Base-by-base conservation (phyloP, 1,284 basidiomycete genomes). In the Apiotrichum veenhuisii region DNA sequence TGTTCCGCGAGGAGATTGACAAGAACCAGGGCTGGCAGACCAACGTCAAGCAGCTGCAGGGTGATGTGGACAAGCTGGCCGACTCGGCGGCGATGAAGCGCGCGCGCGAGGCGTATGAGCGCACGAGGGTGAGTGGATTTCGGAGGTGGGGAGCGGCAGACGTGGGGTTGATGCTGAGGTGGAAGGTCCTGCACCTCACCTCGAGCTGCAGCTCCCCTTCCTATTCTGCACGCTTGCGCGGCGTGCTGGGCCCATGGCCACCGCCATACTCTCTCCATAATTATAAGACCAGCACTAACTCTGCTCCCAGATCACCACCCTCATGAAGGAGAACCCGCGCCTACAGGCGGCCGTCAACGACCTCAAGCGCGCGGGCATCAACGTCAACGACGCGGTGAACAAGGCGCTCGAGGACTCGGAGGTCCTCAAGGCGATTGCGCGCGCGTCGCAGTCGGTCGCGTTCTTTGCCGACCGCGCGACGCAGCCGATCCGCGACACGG, bases 1-100 rank as follows among this genome's bases (percentile, higher is more conserved):
- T 95, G 23, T 82, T 98, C 54, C 85, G 83, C 65, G 91, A 96
- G 58, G 95, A 98, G 78, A 80, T 98, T 48, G 82, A 85, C 73
- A 98, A 98, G 82, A 95, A 91, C 74, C 82, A 91, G 66, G 94
- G 95, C 73, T 82, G 96, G 55, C 92, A 96, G 79, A 91, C 97
- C 50, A 96, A 95, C 78, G 88, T 98, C 58, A 93, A 92, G 79
- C 92, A 96, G 78, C 83, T 98, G 33, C 91, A 95, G 77, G 96
- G 96, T 65, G 92, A 98, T 75, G 95, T 96, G 38, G 90, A 91
- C 79, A 97, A 97, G 79, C 79, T 97, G 52, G 94, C 96, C 79
- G 95, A 98, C 74, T 91, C 88, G 55, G 92, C 95, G 74, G 88
- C 94, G n/a, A 89, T 98, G 91, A 91, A 90, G 80, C 83, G 82